Evolutionary conservation across 78 protist species (phyloP).

Genomic region (Dictyostelium citrinum): DNA sequence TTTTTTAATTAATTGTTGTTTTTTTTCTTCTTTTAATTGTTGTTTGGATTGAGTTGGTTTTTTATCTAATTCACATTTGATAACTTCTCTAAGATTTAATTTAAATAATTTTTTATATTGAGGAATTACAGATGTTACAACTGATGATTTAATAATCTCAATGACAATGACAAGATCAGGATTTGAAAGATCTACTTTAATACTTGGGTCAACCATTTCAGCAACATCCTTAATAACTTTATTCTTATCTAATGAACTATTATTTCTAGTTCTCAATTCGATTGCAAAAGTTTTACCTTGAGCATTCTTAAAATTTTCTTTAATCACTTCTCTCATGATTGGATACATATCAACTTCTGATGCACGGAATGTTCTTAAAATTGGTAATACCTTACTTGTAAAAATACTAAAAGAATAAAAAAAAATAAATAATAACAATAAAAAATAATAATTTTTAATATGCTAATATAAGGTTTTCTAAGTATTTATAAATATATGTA

Average conservation of each 20-base stretch:
- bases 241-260: not conserved
- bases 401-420: not conserved
- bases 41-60: not conserved
- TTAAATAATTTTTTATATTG: constrained; percentile 3
- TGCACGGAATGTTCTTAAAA: constrained; percentile 5
- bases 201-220: not conserved
- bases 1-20: not conserved
- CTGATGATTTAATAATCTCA: constrained; percentile 27
- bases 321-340: not conserved
- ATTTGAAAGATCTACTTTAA: constrained; percentile 22
- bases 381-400: constrained; percentile 30
- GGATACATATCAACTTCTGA: constrained; percentile 17
- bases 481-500: not conserved
- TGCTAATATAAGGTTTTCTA: no score
- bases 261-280: constrained; percentile 54
- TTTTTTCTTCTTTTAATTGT: not conserved
- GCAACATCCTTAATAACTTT: constrained; percentile 1
- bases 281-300: constrained; percentile 24
- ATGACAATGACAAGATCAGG: constrained; percentile 19
- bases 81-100: constrained; percentile 27
- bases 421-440: no score
- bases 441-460: no score
- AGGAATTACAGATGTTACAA: not conserved
- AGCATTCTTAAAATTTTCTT: not conserved
- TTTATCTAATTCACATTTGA: not conserved